These are phyloP conservation scores for Plasmodium relictum DNA, from an alignment of 169 alveolate species.

Conservation along the genomic window DNA sequence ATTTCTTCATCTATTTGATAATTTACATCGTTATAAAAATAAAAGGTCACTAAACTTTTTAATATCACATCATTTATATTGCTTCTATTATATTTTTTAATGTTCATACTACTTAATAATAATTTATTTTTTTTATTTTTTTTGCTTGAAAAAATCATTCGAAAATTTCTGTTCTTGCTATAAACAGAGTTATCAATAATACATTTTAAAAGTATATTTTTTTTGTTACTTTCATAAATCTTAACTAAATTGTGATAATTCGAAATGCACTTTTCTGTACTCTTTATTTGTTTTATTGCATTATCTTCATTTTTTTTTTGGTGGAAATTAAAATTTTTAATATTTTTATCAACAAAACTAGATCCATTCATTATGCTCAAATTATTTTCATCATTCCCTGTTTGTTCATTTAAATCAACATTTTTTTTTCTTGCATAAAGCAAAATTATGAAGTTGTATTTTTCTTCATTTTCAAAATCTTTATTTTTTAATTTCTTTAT, in stretches of 20 bases:
- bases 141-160: constrained; percentile 76
- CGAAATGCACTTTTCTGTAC: background rate
- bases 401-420: background rate
- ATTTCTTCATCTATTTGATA: constrained; percentile 28
- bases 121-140: constrained; percentile 67
- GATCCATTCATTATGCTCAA: background rate
- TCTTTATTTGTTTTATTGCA: background rate
- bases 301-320: background rate
- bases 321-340: background rate
- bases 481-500: constrained; percentile 22
- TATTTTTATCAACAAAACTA: background rate
- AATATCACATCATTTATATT: constrained; percentile 37
- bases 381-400: background rate
- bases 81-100: constrained; percentile 38
- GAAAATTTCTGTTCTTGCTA: constrained; percentile 72
- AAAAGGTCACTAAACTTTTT: constrained; percentile 60
- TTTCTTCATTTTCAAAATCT: background rate
- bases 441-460: constrained; percentile 48
- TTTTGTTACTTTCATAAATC: background rate
- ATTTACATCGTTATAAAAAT: constrained; percentile 15
- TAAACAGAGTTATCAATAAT: constrained; percentile 73
- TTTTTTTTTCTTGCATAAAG: constrained; percentile 42
- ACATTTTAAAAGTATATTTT: constrained; percentile 37
- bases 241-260: background rate
- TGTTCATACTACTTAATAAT: constrained; percentile 39